Base-by-base conservation (phyloP, 176 grass and related monocot species). In the Rhynchospora pubera region DNA sequence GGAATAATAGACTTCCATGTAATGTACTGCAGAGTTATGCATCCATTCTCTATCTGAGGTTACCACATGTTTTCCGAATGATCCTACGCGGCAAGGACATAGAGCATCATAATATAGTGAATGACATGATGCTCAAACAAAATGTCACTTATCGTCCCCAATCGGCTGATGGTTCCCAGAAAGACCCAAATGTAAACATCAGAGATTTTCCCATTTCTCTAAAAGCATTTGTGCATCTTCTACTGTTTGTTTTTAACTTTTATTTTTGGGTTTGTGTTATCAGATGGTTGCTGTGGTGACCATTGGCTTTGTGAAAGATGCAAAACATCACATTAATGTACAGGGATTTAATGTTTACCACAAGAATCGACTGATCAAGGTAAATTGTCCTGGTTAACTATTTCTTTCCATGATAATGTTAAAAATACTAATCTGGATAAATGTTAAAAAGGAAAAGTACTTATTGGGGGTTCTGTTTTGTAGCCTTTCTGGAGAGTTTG, bases 301-400 rank as follows among this genome's bases (percentile, higher is more conserved):
- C 58, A 91, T 98, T 90, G 96, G 95, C 15, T 98, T 98, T 88
- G 92, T 98, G 34, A 98, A 98, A 87, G 95, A 98, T 88, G 95
- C 95, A 88, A 98, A 98, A 90, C 79, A 90, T 87, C 95, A 98
- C 57, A 85, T 98, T 82, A 89, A 94, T 5, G 68, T 98, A 68
- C 95, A 98, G 74, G 95, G 95, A 64, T 98, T 98, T 91, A 98
- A 98, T 87, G 92, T 98, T 24, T 98, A 98, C 77, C 95, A 98
- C 82, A 89, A 89, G 85, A 98, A 98, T 64, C 89, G 95, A 65
- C 87, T 98, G 61, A 93, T 98, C 92, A 99, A 95, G 92, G 96
- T 99, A 87, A 6, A n/a, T 15, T 79, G 4, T 79, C 59, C 62
- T 61, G 45, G 57, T 86, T 48, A 60, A 39, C 70, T 86, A 46